Percentiles rank a stretch among this genome's conserved stretches.
phyloP scores from a whole-genome alignment of 2,329 filamentous ascomycete genomes.

The Shiraia bambusicola region DNA sequence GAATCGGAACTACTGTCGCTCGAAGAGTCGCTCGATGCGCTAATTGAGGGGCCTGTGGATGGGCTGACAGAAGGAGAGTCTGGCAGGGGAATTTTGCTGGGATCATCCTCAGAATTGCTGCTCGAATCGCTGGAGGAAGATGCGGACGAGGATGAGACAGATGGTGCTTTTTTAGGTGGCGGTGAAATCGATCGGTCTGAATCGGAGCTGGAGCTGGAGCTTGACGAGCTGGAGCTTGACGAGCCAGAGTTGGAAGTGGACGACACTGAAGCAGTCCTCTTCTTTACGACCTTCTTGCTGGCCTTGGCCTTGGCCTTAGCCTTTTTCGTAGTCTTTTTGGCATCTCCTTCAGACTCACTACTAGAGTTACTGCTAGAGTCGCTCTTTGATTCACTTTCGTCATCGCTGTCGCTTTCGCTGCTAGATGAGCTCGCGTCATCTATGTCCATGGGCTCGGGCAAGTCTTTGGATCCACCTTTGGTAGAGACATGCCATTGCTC shows the following conservation, averaged over 20 bases:
- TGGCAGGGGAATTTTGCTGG: conserved; percentile 32
- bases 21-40: conserved; percentile 30
- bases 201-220: conserved; percentile 42
- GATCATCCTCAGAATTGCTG: conserved; percentile 25
- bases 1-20: conserved; percentile 33
- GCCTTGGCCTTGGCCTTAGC: conserved; percentile 6
- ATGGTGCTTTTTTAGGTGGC: conserved; percentile 21
- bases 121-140: conserved; percentile 27
- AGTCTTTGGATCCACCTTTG: conserved; percentile 11
- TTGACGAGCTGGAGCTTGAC: conserved; percentile 13
- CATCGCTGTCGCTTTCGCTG: conserved; percentile 26
- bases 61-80: too few species aligned
- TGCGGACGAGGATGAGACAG: conserved; percentile 21
- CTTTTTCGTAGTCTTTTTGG: conserved; percentile 26
- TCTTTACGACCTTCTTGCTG: conserved; percentile 26
- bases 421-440: conserved; percentile 27
- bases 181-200: conserved; percentile 15
- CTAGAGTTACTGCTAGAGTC: conserved; percentile 28
- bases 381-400: conserved; percentile 23
- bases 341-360: conserved; percentile 33
- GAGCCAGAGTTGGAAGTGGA: conserved; percentile 27
- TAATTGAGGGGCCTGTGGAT: too few species aligned
- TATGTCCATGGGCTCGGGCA: conserved; percentile 35
- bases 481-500: conserved; percentile 34
- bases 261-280: conserved; percentile 11